Evolutionary conservation across 768 basidiomycete species (phyloP).

Genomic region (Punctularia strigosozonata): DNA sequence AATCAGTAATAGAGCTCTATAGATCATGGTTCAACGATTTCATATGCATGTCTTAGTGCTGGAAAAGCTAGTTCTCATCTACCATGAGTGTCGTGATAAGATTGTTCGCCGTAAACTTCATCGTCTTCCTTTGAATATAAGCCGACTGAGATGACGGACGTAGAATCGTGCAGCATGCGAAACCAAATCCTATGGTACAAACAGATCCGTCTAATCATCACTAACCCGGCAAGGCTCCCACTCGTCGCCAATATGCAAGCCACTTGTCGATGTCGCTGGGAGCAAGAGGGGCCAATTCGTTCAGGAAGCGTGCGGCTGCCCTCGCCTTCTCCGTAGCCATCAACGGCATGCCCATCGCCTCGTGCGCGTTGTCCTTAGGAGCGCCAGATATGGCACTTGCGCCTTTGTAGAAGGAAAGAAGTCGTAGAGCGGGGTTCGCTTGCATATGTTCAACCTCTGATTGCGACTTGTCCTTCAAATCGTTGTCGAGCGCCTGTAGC

Average conservation of each 20-base stretch:
- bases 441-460: conserved; percentile 6
- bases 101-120: no score
- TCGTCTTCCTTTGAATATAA: no score
- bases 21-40: no score
- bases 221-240: not conserved
- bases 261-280: not conserved
- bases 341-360: not conserved
- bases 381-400: not conserved
- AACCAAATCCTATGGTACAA: no score
- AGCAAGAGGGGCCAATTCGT: not conserved
- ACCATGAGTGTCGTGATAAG: no score
- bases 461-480: conserved; percentile 1
- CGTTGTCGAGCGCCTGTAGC: conserved; percentile 7
- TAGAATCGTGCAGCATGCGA: no score
- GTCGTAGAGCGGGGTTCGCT: conserved; percentile 15
- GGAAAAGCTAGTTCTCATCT: no score
- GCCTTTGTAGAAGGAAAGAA: conserved; percentile 11
- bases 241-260: not conserved
- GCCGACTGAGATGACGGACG: no score
- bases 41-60: no score
- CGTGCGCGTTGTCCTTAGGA: not conserved
- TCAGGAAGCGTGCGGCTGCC: not conserved
- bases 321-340: not conserved
- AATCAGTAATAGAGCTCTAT: no score
- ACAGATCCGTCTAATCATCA: no score